Conservation (phyloP, 1,284 basidiomycete species). For the Naganishia liquefaciens region DNA sequence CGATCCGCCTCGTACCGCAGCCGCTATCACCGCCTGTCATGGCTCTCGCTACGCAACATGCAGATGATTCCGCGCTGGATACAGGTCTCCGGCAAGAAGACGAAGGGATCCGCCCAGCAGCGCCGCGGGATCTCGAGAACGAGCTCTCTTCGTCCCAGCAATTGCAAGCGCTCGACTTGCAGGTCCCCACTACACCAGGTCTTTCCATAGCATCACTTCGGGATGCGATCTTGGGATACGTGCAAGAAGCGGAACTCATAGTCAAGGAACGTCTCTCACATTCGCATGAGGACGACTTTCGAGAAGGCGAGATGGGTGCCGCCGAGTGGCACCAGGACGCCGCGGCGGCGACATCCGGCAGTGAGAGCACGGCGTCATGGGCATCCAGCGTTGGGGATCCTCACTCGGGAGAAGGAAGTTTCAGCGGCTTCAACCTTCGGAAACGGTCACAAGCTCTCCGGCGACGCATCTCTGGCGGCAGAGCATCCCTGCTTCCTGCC, state of each 20-base stretch:
- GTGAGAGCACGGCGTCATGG: slow-evolving; percentile 25
- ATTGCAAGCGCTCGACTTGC: slow-evolving; percentile 26
- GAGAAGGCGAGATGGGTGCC: background rate
- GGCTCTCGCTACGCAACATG: background rate
- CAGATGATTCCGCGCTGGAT: too few relatives aligned
- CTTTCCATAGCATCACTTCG: slow-evolving; percentile 40
- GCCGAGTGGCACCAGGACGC: slow-evolving; percentile 29
- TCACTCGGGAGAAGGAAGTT: slow-evolving; percentile 20
- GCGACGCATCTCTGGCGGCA: slow-evolving; percentile 19
- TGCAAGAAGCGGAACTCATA: slow-evolving; percentile 50
- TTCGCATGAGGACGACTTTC: slow-evolving; percentile 27
- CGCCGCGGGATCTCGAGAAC: slow-evolving; percentile 16
- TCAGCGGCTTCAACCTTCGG: slow-evolving; percentile 7
- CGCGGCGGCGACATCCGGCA: slow-evolving; percentile 17
- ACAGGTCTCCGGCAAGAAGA: background rate
- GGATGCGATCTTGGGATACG: slow-evolving; percentile 49
- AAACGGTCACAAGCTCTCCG: slow-evolving; percentile 25
- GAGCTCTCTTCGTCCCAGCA: slow-evolving; percentile 24
- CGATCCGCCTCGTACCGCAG: too few relatives aligned
- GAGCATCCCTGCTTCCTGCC: slow-evolving; percentile 16
- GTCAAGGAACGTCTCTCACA: slow-evolving; percentile 40
- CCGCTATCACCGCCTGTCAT: background rate
- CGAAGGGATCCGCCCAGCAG: background rate
- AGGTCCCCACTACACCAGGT: slow-evolving; percentile 7
- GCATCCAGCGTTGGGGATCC: background rate